These are phyloP conservation scores for Penicillium rolfsii DNA, from an alignment of 2,329 filamentous ascomycete species.

Conservation along the genomic window DNA sequence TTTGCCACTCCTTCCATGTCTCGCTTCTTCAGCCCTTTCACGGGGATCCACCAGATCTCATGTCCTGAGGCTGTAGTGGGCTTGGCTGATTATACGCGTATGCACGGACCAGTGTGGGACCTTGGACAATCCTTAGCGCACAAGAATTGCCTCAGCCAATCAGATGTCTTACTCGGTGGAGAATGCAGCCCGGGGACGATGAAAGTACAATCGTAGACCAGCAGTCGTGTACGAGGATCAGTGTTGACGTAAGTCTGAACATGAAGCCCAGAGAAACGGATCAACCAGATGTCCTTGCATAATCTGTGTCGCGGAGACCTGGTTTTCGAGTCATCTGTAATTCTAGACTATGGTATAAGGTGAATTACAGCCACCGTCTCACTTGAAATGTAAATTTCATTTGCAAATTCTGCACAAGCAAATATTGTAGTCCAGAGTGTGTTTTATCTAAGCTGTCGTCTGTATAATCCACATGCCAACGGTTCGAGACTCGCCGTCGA, in stretches of 20 bases:
- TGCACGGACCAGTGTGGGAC: background rate
- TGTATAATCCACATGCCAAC: background rate
- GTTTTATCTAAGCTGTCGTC: background rate
- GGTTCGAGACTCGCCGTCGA: background rate
- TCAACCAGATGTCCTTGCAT: too few species aligned
- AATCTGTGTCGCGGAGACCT: too few species aligned
- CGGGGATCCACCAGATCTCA: background rate
- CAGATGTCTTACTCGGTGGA: background rate
- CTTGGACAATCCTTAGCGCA: background rate
- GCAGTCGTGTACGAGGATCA: too few species aligned
- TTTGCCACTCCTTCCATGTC: background rate
- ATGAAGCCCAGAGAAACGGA: too few species aligned
- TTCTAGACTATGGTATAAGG: too few species aligned
- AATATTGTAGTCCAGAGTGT: background rate
- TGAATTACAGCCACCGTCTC: too few species aligned
- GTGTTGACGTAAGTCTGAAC: background rate
- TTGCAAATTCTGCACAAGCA: background rate
- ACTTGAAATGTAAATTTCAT: background rate
- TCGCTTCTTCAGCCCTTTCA: background rate
- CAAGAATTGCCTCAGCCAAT: background rate
- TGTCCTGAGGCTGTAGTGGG: background rate
- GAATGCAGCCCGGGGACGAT: background rate
- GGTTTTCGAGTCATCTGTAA: too few species aligned
- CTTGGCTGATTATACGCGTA: slow-evolving; percentile 7
- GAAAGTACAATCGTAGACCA: too few species aligned